phyloP scores from a whole-genome alignment of 495 filamentous ascomycete genomes.

The Penicilliopsis zonata region DNA sequence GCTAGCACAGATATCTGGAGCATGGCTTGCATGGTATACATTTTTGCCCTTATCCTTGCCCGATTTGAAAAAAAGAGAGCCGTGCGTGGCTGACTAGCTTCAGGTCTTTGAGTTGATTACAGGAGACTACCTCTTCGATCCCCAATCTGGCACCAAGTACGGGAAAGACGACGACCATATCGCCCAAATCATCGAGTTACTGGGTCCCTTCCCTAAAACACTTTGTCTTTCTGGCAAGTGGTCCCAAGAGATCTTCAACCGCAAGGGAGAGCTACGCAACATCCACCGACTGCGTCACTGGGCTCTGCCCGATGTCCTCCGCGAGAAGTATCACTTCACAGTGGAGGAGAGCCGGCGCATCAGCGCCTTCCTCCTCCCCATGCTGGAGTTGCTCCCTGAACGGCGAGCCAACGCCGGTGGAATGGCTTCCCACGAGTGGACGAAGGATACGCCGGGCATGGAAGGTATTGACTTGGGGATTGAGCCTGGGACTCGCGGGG shows the following conservation, averaged over 20 bases:
- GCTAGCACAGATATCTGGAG: conserved; percentile 99
- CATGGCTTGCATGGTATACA: conserved; percentile 93
- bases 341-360: conserved; percentile 66
- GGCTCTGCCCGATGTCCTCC: conserved; percentile 86
- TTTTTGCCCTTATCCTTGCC: neutral
- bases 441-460: conserved; percentile 82
- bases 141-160: conserved; percentile 97
- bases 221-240: conserved; percentile 88
- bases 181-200: conserved; percentile 95
- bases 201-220: conserved; percentile 86
- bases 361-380: conserved; percentile 76
- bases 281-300: conserved; percentile 96
- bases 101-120: conserved; percentile 97
- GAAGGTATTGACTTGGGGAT: conserved; percentile 59
- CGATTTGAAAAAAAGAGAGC: neutral
- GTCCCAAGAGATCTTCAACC: conserved; percentile 98
- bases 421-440: conserved; percentile 73
- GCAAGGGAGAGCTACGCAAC: conserved; percentile 93
- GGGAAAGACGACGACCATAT: conserved; percentile 99
- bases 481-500: conserved; percentile 67
- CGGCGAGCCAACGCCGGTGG: conserved; percentile 90
- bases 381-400: conserved; percentile 83
- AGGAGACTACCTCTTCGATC: conserved; percentile 97
- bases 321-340: conserved; percentile 93
- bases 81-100: neutral